Base-by-base conservation (phyloP, 768 basidiomycete species). In the Tubosaeta sp. region DNA sequence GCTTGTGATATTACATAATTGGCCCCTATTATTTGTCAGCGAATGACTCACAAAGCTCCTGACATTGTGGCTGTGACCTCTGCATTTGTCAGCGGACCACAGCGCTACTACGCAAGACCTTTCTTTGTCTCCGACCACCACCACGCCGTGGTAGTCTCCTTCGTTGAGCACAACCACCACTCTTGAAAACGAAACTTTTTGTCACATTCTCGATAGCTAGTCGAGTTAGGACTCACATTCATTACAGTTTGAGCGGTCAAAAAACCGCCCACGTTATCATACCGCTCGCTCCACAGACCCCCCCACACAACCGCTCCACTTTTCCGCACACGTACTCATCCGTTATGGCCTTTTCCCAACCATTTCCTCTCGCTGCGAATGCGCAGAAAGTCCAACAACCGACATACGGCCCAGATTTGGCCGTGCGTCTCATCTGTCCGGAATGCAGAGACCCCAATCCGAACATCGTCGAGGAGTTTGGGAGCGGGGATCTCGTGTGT, bases 401-500 rank as follows among this genome's bases (percentile, higher is more conserved):
- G 12, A 80, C 79, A 17, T 91, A 77, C 68, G 88, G 85, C 27
- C 90, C 89, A 33, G 91, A 93, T 71, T 78, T 93, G 52, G 84
- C 88, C 46, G 87, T 93, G 58, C 88, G 91, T 43, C 83, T 93
- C 62, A 89, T 95, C 60, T 98, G 95, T 67, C 95, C 94, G 19
- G 95, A 98, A 63, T 97, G 95, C 76, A 79, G 88, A 72, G 89
- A 91, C 65, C 90, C 91, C 51, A 89, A 90, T 64, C 93, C 94
- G 13, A 85, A 94, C 59, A 95, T 99, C 66, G 82, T 94, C 64
- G 97, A 99, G 76, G 93, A 98, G 76, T 98, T 95, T 73, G 90
- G 91, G 65, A 89, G 90, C 60, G 97, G 97, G 64, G 97, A 99
- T 74, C 84, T 98, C 67, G 97, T 98, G 60, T 93, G 95, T 75